phyloP scores from a whole-genome alignment of 257 asterid species.

The Cruciata laevipes region DNA sequence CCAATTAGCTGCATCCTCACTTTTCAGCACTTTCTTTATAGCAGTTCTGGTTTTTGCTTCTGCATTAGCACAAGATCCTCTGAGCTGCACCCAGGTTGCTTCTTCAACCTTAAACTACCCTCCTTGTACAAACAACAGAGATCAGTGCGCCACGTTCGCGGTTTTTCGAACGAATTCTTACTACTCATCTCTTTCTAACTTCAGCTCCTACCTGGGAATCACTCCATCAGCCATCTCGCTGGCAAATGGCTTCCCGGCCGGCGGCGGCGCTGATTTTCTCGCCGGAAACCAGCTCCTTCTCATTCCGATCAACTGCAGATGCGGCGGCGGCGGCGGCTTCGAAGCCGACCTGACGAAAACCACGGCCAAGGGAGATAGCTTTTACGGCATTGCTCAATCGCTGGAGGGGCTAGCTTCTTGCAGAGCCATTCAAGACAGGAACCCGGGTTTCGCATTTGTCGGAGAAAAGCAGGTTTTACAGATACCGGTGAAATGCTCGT shows the following conservation, averaged over 20 bases:
- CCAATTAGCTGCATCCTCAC: slow-evolving; percentile 16
- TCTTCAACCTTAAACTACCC: slow-evolving; percentile 19
- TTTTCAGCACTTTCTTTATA: slow-evolving; percentile 14
- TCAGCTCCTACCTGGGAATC: slow-evolving; percentile 32
- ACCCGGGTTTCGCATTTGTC: slow-evolving; percentile 24
- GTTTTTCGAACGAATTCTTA: slow-evolving; percentile 41
- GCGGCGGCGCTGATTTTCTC: slow-evolving; percentile 23
- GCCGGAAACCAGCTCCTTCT: slow-evolving; percentile 27
- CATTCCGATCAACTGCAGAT: slow-evolving; percentile 47
- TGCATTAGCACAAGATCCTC: slow-evolving; percentile 28
- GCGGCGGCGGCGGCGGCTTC: slow-evolving; percentile 24
- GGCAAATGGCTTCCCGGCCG: slow-evolving; percentile 38
- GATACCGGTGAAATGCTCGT: slow-evolving; percentile 46
- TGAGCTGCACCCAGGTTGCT: slow-evolving; percentile 24
- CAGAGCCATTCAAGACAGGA: slow-evolving; percentile 35
- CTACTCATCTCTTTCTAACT: slow-evolving; percentile 39
- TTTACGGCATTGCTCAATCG: slow-evolving; percentile 38
- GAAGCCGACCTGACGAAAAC: slow-evolving; percentile 35
- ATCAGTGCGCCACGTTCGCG: slow-evolving; percentile 40
- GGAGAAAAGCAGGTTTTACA: slow-evolving; percentile 23
- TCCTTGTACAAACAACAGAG: slow-evolving; percentile 18
- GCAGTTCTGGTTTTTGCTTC: slow-evolving; percentile 11
- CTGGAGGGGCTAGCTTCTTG: slow-evolving; percentile 48
- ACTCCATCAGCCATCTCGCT: slow-evolving; percentile 24
- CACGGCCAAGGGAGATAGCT: slow-evolving; percentile 45